Evolutionary conservation across 2,329 filamentous ascomycete genomes (phyloP).

Genomic region (Ophidiomyces ophidiicola): DNA sequence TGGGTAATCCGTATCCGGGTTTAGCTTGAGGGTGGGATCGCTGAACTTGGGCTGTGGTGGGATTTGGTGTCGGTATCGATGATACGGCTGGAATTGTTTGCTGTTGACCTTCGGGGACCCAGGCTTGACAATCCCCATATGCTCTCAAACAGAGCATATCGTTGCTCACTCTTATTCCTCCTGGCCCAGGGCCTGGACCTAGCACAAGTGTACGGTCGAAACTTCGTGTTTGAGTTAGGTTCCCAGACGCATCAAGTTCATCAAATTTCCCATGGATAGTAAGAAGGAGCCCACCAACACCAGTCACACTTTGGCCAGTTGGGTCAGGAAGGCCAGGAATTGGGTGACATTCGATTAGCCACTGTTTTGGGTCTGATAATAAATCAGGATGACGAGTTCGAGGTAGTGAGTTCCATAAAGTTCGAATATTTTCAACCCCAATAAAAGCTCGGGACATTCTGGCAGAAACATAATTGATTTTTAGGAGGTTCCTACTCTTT

Average conservation of each 20-base stretch:
- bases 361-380: slow-evolving; percentile 53
- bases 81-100: slow-evolving; percentile 17
- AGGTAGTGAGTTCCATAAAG: slow-evolving; percentile 59
- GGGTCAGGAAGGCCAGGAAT: slow-evolving; percentile 60
- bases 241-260: slow-evolving; percentile 51
- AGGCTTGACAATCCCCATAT: slow-evolving; percentile 47
- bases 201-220: slow-evolving; percentile 74
- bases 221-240: slow-evolving; percentile 52
- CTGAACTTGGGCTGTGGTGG: slow-evolving; percentile 15
- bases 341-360: slow-evolving; percentile 70
- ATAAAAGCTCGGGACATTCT: slow-evolving; percentile 54
- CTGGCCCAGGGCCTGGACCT: slow-evolving; percentile 56
- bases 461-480: slow-evolving; percentile 49
- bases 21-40: slow-evolving; percentile 23
- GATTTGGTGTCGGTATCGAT: slow-evolving; percentile 11
- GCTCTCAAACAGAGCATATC: slow-evolving; percentile 65
- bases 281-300: slow-evolving; percentile 66
- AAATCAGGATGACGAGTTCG: slow-evolving; percentile 63
- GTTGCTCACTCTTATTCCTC: slow-evolving; percentile 61
- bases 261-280: slow-evolving; percentile 76
- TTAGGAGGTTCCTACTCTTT: slow-evolving; percentile 64
- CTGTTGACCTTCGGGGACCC: slow-evolving; percentile 31
- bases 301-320: slow-evolving; percentile 47
- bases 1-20: slow-evolving; percentile 31
- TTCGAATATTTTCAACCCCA: slow-evolving; percentile 52